phyloP scores from a whole-genome alignment of 768 basidiomycete species.

The Albatrellus ellisii region DNA sequence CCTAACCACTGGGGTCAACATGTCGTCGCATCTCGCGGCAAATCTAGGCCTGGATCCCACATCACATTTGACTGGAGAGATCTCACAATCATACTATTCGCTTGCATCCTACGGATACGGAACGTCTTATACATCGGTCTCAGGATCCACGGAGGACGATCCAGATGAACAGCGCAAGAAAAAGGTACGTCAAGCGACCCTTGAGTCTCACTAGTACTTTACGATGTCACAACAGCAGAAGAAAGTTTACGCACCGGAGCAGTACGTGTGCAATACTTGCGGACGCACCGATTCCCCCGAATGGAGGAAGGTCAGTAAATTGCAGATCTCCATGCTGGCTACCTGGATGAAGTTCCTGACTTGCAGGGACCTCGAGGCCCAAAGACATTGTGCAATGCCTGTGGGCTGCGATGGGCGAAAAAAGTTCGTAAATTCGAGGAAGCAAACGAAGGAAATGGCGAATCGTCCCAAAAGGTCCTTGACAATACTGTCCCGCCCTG shows the following conservation, averaged over 20 bases:
- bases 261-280: slow-evolving; percentile 84
- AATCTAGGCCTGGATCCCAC: slow-evolving; percentile 5
- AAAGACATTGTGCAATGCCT: slow-evolving; percentile 97
- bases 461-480: slow-evolving; percentile 7
- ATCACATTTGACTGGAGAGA: slow-evolving; percentile 1
- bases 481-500: slow-evolving; percentile 12
- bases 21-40: slow-evolving; percentile 5
- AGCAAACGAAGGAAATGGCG: slow-evolving; percentile 18
- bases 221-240: slow-evolving; percentile 19
- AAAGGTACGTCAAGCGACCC: slow-evolving; percentile 31
- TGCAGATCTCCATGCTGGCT: not conserved
- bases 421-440: slow-evolving; percentile 33
- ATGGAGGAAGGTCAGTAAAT: slow-evolving; percentile 68
- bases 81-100: slow-evolving; percentile 7
- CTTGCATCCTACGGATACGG: slow-evolving; percentile 7
- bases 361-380: slow-evolving; percentile 80
- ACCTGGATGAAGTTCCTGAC: not conserved
- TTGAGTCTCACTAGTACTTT: slow-evolving; percentile 4
- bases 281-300: slow-evolving; percentile 95
- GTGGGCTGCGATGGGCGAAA: slow-evolving; percentile 91
- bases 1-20: too few species aligned
- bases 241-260: slow-evolving; percentile 40
- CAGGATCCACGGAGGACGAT: slow-evolving; percentile 27
- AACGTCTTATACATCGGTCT: slow-evolving; percentile 1
- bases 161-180: slow-evolving; percentile 49